phyloP scores from a whole-genome alignment of 2,329 filamentous ascomycete species.

The Colletotrichum sojae region DNA sequence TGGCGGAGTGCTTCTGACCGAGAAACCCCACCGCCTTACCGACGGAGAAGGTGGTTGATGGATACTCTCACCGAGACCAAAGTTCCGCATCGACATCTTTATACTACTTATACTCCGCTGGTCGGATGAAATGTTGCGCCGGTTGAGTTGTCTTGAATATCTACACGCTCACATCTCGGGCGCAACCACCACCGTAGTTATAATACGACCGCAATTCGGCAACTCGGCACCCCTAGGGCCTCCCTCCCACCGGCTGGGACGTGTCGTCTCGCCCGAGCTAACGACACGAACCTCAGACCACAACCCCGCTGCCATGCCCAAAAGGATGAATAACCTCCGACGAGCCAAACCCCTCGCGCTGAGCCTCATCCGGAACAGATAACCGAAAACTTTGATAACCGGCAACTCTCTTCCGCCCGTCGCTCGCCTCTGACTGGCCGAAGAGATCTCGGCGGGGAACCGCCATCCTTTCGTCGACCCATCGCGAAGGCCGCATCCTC shows the following conservation, averaged over 20 bases:
- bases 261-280: neutral
- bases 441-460: slow-evolving; percentile 9
- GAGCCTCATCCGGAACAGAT: slow-evolving; percentile 12
- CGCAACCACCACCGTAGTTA: neutral
- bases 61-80: too few species aligned
- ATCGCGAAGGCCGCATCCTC: slow-evolving; percentile 15
- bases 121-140: too few species aligned
- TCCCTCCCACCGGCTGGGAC: neutral
- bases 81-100: too few species aligned
- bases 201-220: neutral
- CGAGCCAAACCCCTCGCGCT: neutral
- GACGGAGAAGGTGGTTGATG: too few species aligned
- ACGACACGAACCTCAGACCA: slow-evolving; percentile 6
- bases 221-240: neutral
- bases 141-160: neutral
- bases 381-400: slow-evolving; percentile 11
- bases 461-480: too few species aligned
- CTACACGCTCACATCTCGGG: neutral
- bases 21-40: too few species aligned
- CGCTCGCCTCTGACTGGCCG: slow-evolving; percentile 3
- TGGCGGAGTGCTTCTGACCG: too few species aligned
- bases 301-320: neutral
- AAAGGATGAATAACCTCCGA: slow-evolving; percentile 3
- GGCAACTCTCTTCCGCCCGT: neutral
- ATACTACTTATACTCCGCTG: too few species aligned